These are phyloP conservation scores for Phallus indusiatus DNA, from an alignment of 768 basidiomycete species.

Conservation along the genomic window DNA sequence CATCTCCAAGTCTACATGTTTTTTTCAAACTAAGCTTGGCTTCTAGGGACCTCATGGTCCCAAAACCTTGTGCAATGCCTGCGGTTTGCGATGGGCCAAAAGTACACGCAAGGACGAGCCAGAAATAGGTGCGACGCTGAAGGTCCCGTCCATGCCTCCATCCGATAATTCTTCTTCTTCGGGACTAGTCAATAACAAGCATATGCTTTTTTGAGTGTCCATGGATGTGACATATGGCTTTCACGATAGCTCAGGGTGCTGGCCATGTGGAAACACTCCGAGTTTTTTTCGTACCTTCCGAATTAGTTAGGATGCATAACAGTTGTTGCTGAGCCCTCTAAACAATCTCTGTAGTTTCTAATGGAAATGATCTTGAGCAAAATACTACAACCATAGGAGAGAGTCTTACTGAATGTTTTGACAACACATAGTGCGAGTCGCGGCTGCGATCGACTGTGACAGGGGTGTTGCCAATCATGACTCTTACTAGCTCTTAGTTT, in stretches of 20 bases:
- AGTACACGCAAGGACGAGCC: conserved; percentile 35
- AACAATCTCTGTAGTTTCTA: too few species aligned
- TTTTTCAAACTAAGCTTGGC: background rate
- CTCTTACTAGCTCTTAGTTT: too few species aligned
- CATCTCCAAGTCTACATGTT: background rate
- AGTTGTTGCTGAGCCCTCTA: background rate
- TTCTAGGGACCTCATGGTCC: conserved; percentile 79
- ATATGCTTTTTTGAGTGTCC: background rate
- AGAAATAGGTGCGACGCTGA: background rate
- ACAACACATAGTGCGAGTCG: too few species aligned
- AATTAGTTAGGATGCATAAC: background rate
- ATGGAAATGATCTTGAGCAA: too few species aligned
- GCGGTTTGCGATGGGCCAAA: conserved; percentile 92
- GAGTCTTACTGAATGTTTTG: too few species aligned
- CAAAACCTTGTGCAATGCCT: conserved; percentile 97
- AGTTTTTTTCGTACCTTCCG: background rate
- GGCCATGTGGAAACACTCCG: background rate
- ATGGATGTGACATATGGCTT: background rate
- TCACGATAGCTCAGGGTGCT: background rate
- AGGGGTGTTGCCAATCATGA: too few species aligned
- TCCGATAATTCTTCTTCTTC: background rate
- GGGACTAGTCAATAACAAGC: background rate
- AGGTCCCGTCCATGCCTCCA: background rate
- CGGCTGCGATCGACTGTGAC: too few species aligned
- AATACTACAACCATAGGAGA: too few species aligned